These are phyloP conservation scores for Phyllosticta citribraziliensis DNA, from an alignment of 2,329 filamentous ascomycete genomes.

Conservation along the genomic window DNA sequence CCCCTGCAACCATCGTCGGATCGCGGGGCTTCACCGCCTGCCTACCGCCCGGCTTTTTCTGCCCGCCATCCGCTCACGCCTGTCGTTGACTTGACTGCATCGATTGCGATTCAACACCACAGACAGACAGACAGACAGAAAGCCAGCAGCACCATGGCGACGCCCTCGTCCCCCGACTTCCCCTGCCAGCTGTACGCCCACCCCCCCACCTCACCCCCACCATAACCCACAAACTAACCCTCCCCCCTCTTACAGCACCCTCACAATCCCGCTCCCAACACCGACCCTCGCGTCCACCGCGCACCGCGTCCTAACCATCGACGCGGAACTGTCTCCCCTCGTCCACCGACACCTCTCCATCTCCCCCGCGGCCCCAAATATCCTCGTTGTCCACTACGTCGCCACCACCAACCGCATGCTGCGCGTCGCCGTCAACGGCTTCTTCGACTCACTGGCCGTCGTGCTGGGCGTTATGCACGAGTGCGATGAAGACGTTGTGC, in stretches of 20 bases:
- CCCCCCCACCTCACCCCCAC: not conserved
- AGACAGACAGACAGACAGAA: not conserved
- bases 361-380: constrained; percentile 13
- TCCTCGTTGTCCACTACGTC: constrained; percentile 62
- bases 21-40: too few relatives aligned
- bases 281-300: constrained; percentile 68
- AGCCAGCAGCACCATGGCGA: constrained; percentile 1
- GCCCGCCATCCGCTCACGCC: too few relatives aligned
- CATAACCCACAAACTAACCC: not conserved
- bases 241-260: constrained; percentile 44
- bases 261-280: constrained; percentile 74
- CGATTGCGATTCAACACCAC: too few relatives aligned
- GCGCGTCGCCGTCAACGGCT: constrained; percentile 88
- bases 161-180: constrained; percentile 15
- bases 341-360: constrained; percentile 64
- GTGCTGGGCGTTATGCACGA: constrained; percentile 86
- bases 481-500: constrained; percentile 74
- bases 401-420: constrained; percentile 96
- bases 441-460: constrained; percentile 81
- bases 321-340: constrained; percentile 78
- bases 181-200: constrained; percentile 30
- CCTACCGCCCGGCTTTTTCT: too few relatives aligned
- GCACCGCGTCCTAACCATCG: constrained; percentile 66
- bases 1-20: too few relatives aligned
- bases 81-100: too few relatives aligned